Percentiles rank a stretch among this genome's conserved stretches.
Evolutionary conservation across 345 rosid genomes (phyloP).

Genomic region (Alliaria petiolata): DNA sequence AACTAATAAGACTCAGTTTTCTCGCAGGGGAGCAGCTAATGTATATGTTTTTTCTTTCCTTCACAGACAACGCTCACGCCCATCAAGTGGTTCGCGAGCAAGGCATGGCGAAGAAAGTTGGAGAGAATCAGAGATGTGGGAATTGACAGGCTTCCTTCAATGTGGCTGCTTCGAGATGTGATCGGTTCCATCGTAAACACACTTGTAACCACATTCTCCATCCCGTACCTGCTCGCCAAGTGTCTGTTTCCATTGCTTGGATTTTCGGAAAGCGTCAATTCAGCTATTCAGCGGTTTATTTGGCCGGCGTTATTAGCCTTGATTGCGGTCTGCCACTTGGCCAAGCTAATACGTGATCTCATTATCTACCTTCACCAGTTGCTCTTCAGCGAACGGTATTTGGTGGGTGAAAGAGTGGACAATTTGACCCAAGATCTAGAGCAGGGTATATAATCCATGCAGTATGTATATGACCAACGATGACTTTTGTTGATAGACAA

Average conservation of each 20-base stretch:
- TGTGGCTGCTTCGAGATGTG: constrained; percentile 25
- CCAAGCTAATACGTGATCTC: constrained; percentile 7
- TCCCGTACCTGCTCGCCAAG: constrained; percentile 19
- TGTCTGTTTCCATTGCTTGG: constrained; percentile 21
- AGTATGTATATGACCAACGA: not conserved
- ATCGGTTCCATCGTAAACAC: constrained; percentile 14
- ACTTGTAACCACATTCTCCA: constrained; percentile 1
- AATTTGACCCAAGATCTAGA: not conserved
- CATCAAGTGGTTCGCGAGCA: not conserved
- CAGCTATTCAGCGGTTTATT: not conserved
- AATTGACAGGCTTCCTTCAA: not conserved
- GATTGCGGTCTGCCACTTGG: not conserved
- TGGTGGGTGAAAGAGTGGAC: constrained; percentile 23
- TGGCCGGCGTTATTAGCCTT: constrained; percentile 23
- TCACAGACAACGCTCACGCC: constrained; percentile 5
- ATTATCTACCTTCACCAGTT: constrained; percentile 13
- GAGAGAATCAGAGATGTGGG: not conserved
- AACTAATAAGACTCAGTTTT: not conserved
- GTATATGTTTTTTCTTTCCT: not conserved
- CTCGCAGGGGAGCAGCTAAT: not conserved
- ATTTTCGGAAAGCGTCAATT: not conserved
- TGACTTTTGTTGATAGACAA: constrained; percentile 2
- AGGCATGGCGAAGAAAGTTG: constrained; percentile 13
- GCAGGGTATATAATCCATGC: not conserved
- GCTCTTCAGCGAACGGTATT: constrained; percentile 18